Base-by-base conservation (phyloP, 495 filamentous ascomycete genomes). In the Hypoxylon crocopeplum region DNA sequence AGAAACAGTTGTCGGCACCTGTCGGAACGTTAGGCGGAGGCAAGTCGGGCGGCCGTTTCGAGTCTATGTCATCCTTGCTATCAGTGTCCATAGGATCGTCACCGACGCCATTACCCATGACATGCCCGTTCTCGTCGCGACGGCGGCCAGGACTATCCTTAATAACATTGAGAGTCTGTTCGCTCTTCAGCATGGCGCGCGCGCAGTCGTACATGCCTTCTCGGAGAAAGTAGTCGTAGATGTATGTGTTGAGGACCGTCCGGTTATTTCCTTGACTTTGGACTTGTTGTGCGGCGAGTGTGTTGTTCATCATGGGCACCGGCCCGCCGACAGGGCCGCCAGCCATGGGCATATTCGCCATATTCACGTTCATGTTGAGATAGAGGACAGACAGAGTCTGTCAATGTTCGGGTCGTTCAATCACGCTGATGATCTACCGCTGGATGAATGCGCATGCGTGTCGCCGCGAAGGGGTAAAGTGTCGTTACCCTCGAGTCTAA, bases 211-310 rank as follows among this genome's bases (percentile, higher is more conserved):
- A 87, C 79, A 95, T 88, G 46, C 82, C 82, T 71, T 90, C 88
- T 67, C 88, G 88, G 32, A 96, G 74, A 51, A 98, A 92, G 71
- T 98, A 97, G 65, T 97, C 92, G 79, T 98, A 98, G 55, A 98
- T 98, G 70, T 93, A 96, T 2, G 92, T 96, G 76, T 98, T 95
- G 22, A 98, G 85, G 4, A 79, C 56, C 1, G 74, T 70, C 42
- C 76, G 72, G 34, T 72, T 79, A 36, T 74, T 71, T 38, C 78
- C 72, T 52, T 66, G 70, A 22, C 66, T 69, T 19, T 67, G 69
- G 3, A 74, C 68, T 63, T 66, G 70, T 48, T 75, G 74, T 17
- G 74, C 72, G 11, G 59, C 67, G 12, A 79, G 47, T 7, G 67
- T 84, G 67, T 87, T 90, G 69, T 84, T 87, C 78, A 89, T 88